Base-by-base conservation (phyloP, 352 stramenopile genomes). In the Phytophthora hybrid region DNA sequence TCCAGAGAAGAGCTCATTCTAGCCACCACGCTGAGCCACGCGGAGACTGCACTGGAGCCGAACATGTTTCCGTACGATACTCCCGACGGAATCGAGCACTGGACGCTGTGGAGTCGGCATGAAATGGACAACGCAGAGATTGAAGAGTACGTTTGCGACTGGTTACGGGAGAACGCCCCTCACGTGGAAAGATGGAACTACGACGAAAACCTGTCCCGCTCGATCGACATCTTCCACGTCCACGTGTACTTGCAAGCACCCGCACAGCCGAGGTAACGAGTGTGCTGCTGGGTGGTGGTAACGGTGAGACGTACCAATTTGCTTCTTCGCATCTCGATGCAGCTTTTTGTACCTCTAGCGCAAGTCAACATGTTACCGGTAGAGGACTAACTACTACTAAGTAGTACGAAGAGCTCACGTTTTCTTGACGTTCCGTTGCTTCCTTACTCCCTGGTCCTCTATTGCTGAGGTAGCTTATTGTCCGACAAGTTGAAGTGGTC, bases 1-100 rank as follows among this genome's bases (percentile, higher is more conserved):
- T 82, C 74, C 1, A 73, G 81, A 32, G 87, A 95, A 77, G 86
- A 90, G 26, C 83, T 92, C 63, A 95, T 95, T 56, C 91, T 88
- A 58, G 73, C 75, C 18, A 93, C 85, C 23, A 91, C 84, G 37
- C 76, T 93, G 63, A 82, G 79, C 32, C 69, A 76, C 76, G 76
- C 78, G 69, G 87, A 84, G 39, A 84, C 85, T 49, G 89, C 77
- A 26, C 71, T 95, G 66, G 87, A 95, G 72, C 87, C 83, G 7
- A 95, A 95, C 60, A 92, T 95, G 88, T 94, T 95, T 82, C 88
- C 88, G 31, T 95, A 95, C 79, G 74, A 91, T 68, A 95, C 88
- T 32, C 88, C 85, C 5, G 67, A 79, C 63, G 83, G 82, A 59
- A 93, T 95, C 63, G 85, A 93, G 71, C 88, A 95, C 69, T 95